These are phyloP conservation scores for Madurella fahalii DNA, from an alignment of 2,329 filamentous ascomycete species.

Conservation along the genomic window DNA sequence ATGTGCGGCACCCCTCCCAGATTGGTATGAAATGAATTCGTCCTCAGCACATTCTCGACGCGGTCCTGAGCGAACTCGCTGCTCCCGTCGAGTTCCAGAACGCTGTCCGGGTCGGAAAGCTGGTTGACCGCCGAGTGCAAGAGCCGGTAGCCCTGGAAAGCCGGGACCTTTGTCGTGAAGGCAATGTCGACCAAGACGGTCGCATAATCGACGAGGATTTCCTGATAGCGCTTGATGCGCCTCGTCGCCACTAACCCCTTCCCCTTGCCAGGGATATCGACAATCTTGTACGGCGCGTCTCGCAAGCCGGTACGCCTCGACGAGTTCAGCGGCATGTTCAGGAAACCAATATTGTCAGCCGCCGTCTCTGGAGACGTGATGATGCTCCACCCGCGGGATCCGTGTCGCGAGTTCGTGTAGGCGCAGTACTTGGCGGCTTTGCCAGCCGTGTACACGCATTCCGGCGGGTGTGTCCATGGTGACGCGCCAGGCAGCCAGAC, in stretches of 20 bases:
- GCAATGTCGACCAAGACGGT: constrained; percentile 29
- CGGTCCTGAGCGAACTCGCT: constrained; percentile 28
- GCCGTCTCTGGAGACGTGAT: constrained; percentile 34
- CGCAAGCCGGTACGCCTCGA: not conserved
- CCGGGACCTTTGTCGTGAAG: constrained; percentile 29
- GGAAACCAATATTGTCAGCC: constrained; percentile 27
- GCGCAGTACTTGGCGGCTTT: constrained; percentile 25
- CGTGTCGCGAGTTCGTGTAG: constrained; percentile 29
- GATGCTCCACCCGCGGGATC: constrained; percentile 32
- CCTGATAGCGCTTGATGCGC: constrained; percentile 27
- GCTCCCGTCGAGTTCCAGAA: constrained; percentile 29
- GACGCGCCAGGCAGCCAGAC: constrained; percentile 1
- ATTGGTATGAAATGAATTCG: constrained; percentile 31
- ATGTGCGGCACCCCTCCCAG: constrained; percentile 25
- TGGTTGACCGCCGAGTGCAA: constrained; percentile 30
- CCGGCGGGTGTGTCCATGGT: constrained; percentile 29
- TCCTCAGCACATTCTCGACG: constrained; percentile 34
- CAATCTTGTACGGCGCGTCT: constrained; percentile 26
- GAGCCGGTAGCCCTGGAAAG: constrained; percentile 28
- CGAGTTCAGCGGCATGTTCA: constrained; percentile 24
- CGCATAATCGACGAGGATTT: constrained; percentile 34
- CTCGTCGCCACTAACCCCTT: constrained; percentile 31
- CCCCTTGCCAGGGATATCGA: constrained; percentile 34
- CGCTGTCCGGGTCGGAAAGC: constrained; percentile 27
- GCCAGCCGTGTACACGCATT: constrained; percentile 20